phyloP scores from a whole-genome alignment of 2,329 filamentous ascomycete species.

The Aspergillus sp. region DNA sequence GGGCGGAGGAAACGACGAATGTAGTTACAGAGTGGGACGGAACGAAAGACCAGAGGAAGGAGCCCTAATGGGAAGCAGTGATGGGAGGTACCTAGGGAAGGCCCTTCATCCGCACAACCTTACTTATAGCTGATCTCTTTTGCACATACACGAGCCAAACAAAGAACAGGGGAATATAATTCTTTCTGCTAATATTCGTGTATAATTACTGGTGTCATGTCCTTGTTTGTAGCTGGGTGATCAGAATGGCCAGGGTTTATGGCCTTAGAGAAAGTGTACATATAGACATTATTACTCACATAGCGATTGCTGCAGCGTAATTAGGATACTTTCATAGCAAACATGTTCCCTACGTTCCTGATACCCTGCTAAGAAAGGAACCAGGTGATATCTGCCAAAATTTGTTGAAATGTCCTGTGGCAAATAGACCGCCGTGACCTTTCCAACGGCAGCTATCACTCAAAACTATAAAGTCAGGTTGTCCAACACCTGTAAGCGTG shows the following conservation, averaged over 20 bases:
- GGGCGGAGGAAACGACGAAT: slow-evolving; percentile 2
- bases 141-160: no score
- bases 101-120: no score
- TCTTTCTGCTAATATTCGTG: no score
- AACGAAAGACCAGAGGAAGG: background rate
- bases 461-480: slow-evolving; percentile 52
- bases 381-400: slow-evolving; percentile 46
- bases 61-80: no score
- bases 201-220: no score
- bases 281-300: background rate
- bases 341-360: background rate
- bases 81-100: no score
- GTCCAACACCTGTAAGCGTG: slow-evolving; percentile 50
- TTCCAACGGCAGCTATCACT: slow-evolving; percentile 43
- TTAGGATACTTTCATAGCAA: background rate
- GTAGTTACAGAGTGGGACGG: background rate
- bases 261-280: background rate
- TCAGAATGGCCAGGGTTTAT: no score
- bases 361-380: slow-evolving; percentile 35
- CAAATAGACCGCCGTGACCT: slow-evolving; percentile 46
- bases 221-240: no score
- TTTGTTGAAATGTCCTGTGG: slow-evolving; percentile 51
- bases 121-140: no score
- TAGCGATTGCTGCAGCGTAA: background rate
- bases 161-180: no score